These are phyloP conservation scores for Rugonectria rugulosa DNA, from an alignment of 2,329 filamentous ascomycete species.

Conservation along the genomic window DNA sequence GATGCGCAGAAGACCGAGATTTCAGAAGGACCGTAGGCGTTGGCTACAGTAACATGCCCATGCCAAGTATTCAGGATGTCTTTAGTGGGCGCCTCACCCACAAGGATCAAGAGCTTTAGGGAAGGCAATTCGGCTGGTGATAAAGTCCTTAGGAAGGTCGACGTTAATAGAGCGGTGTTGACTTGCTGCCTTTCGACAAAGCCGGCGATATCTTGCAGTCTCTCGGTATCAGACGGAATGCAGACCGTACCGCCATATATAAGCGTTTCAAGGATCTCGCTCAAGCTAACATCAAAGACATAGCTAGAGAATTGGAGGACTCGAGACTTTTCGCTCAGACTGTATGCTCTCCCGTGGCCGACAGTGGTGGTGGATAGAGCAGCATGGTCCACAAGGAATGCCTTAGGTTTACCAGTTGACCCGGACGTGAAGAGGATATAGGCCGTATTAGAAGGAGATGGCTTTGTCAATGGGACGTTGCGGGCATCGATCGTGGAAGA, in stretches of 20 bases:
- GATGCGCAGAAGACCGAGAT: constrained; percentile 6
- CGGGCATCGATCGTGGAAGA: neutral
- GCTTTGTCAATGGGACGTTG: too few relatives aligned
- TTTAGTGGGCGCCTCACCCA: constrained; percentile 21
- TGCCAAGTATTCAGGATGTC: constrained; percentile 27
- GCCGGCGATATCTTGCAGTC: too few relatives aligned
- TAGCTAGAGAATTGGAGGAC: constrained; percentile 22
- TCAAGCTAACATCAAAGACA: too few relatives aligned
- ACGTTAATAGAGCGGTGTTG: too few relatives aligned
- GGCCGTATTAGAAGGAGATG: neutral
- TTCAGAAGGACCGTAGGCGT: constrained; percentile 32
- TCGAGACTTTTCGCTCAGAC: constrained; percentile 5
- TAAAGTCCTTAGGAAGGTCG: too few relatives aligned
- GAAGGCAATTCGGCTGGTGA: too few relatives aligned
- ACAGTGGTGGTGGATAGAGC: constrained; percentile 22
- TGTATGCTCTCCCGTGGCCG: constrained; percentile 4
- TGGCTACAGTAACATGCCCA: constrained; percentile 16
- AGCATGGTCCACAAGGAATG: constrained; percentile 30
- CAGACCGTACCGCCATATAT: too few relatives aligned
- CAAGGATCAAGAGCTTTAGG: too few relatives aligned
- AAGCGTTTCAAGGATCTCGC: too few relatives aligned
- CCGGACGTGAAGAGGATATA: constrained; percentile 40
- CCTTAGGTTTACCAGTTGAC: constrained; percentile 38
- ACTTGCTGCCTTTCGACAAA: too few relatives aligned
- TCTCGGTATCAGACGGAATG: too few relatives aligned